These are phyloP conservation scores for Pseudogymnoascus sp. DNA, from an alignment of 2,329 filamentous ascomycete genomes.

Conservation along the genomic window DNA sequence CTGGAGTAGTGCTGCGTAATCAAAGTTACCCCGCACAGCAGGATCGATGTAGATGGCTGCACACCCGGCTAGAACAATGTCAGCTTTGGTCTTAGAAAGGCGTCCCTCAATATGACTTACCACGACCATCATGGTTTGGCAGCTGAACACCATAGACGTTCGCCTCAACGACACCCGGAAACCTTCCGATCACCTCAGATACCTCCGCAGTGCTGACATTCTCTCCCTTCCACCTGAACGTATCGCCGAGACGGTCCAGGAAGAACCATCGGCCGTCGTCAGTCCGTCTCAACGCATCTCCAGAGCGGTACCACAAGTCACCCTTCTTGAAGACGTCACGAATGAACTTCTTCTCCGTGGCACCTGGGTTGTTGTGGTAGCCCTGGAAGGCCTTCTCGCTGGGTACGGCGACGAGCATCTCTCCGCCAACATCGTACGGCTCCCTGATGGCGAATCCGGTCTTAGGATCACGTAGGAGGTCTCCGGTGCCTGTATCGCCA, in stretches of 20 bases:
- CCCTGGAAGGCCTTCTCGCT: constrained; percentile 53
- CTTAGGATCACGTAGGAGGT: constrained; percentile 54
- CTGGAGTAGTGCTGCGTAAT: constrained; percentile 50
- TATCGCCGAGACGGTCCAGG: constrained; percentile 62
- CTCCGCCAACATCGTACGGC: constrained; percentile 60
- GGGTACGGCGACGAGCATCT: constrained; percentile 59
- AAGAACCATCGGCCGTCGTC: constrained; percentile 61
- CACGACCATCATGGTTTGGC: constrained; percentile 56
- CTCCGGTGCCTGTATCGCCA: constrained; percentile 59
- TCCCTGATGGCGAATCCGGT: constrained; percentile 59
- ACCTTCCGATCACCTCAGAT: constrained; percentile 50
- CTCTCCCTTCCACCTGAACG: constrained; percentile 66
- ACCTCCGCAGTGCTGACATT: constrained; percentile 62
- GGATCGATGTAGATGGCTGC: constrained; percentile 53
- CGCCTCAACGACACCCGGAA: constrained; percentile 51
- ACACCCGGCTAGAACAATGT: constrained; percentile 43
- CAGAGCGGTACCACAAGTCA: constrained; percentile 59
- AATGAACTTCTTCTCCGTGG: constrained; percentile 58
- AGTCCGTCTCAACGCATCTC: constrained; percentile 56
- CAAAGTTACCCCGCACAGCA: constrained; percentile 39
- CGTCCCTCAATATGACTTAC: neutral
- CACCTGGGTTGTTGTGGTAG: constrained; percentile 59
- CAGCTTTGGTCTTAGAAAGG: neutral
- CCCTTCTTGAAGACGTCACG: constrained; percentile 57
- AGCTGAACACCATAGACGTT: constrained; percentile 62